Base-by-base conservation (phyloP, 73 alveolate genomes). In the Durusdinium trenchii region DNA sequence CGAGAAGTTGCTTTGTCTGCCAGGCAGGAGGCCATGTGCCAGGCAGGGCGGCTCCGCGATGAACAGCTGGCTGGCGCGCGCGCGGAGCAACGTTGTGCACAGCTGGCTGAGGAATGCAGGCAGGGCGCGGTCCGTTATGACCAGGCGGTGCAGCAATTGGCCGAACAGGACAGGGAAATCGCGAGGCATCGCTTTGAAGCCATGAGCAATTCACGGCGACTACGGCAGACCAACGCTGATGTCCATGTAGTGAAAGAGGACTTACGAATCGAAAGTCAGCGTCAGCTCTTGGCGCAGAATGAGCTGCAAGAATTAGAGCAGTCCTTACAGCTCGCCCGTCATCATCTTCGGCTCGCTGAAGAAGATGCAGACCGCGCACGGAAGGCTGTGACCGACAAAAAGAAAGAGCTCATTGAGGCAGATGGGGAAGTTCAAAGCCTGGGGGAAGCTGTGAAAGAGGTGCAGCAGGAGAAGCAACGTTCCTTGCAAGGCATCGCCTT, bases 91-190 rank as follows among this genome's bases (percentile, higher is more conserved):
- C 93, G 93, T 36, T 83, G 93, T 35, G 75, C 73, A 30, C 93
- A 83, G 51, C 51, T 83, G 93, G 93, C 93, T 12, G 93, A 83
- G 75, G 93, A 83, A 38, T 83, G 93, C 51, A 48, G 50, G 93
- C 93, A 50, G 75, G n/a, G 73, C 20, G 28, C 52, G 40, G 45
- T 0, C 51, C 93, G 93, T 73, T 83, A 83, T 18, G 93, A 83
- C 51, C 73, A 83, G 38, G 36, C 3, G 40, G 47, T 83, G 50
- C 93, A 83, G 75, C 93, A 35, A 18, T 18, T 83, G 51, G 93
- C 93, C 40, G 69, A 50, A 42, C 93, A 83, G 93, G 93, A 83
- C 73, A 71, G 93, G 38, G 93, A 83, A 2, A 50, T 83, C 51
- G 93, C 93, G 35, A 47, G 48, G 93, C 75, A 50, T n/a, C 93